phyloP scores from a whole-genome alignment of 345 rosid species.

The Brassica napus region DNA sequence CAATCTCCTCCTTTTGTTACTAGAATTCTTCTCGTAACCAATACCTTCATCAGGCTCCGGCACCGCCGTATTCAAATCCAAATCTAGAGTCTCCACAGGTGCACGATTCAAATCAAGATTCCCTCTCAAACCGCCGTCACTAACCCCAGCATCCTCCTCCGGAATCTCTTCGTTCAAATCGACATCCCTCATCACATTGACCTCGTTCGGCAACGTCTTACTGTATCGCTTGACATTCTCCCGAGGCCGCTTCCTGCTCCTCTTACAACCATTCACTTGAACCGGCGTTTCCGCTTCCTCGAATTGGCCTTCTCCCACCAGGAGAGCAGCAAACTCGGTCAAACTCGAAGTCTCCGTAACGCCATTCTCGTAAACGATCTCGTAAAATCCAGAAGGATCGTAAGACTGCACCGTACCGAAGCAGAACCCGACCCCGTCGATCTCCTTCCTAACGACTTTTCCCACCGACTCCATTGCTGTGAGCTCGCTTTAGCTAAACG shows the following conservation, averaged over 20 bases:
- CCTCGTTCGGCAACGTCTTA: slow-evolving; percentile 14
- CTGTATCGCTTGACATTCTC: slow-evolving; percentile 38
- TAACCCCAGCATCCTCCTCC: slow-evolving; percentile 35
- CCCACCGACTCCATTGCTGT: slow-evolving; percentile 64
- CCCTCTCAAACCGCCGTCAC: slow-evolving; percentile 32
- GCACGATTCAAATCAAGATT: slow-evolving; percentile 42
- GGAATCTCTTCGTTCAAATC: slow-evolving; percentile 49
- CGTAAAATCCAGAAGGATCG: slow-evolving; percentile 55
- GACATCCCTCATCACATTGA: slow-evolving; percentile 39
- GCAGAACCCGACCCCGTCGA: slow-evolving; percentile 47
- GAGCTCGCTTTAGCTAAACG: neutral
- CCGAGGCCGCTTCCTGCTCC: slow-evolving; percentile 55
- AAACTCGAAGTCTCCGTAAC: slow-evolving; percentile 60
- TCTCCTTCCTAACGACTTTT: slow-evolving; percentile 56
- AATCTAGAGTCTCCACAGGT: slow-evolving; percentile 40
- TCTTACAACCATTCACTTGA: slow-evolving; percentile 19
- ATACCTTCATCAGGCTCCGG: slow-evolving; percentile 38
- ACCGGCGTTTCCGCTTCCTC: neutral
- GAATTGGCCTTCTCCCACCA: neutral
- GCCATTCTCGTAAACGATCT: slow-evolving; percentile 68
- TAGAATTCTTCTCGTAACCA: slow-evolving; percentile 35
- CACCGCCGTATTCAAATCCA: slow-evolving; percentile 41
- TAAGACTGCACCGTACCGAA: slow-evolving; percentile 63
- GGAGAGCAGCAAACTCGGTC: slow-evolving; percentile 12
- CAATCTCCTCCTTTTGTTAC: slow-evolving; percentile 44